Percentiles rank a stretch among this genome's conserved stretches.
These are phyloP conservation scores for Chlorella sp. DNA, from an alignment of 139 green algal genomes.

Conservation along the genomic window DNA sequence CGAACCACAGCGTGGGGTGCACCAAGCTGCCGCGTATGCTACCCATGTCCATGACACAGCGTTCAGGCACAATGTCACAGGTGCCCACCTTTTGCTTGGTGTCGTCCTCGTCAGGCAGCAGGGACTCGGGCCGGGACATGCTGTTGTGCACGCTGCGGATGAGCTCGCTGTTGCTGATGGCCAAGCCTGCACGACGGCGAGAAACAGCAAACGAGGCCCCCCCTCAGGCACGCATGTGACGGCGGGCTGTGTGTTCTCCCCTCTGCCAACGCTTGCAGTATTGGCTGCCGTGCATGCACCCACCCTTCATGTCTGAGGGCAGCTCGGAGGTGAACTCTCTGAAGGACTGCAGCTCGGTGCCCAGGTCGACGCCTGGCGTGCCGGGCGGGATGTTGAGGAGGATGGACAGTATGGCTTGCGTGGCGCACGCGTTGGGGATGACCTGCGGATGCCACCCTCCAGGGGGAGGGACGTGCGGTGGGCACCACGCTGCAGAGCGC, in stretches of 20 bases:
- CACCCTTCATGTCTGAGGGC: constrained; percentile 51
- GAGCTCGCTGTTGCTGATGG: constrained; percentile 91
- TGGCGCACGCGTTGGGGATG: constrained; percentile 95
- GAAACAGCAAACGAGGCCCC: too few relatives aligned
- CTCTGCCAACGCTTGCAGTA: too few relatives aligned
- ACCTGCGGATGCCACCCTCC: too few relatives aligned
- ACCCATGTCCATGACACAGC: too few relatives aligned
- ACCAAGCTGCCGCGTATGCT: too few relatives aligned
- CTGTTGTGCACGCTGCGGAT: constrained; percentile 93
- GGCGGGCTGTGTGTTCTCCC: background rate
- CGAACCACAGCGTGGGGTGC: background rate
- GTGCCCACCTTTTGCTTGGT: constrained; percentile 21
- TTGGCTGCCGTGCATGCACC: too few relatives aligned
- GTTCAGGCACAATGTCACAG: background rate
- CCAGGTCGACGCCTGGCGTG: constrained; percentile 35
- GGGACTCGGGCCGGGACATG: constrained; percentile 86
- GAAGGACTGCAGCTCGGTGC: constrained; percentile 65
- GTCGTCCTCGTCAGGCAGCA: constrained; percentile 68
- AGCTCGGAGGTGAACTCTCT: constrained; percentile 84
- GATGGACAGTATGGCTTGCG: constrained; percentile 90
- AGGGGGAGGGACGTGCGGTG: too few relatives aligned
- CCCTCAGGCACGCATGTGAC: too few relatives aligned
- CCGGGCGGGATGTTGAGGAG: constrained; percentile 73
- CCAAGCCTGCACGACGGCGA: too few relatives aligned
- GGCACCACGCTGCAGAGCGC: too few relatives aligned